Evolutionary conservation across 2,329 filamentous ascomycete species (phyloP), one percentile per base, ranked within the genome.

Genomic region (Kalaharituber pfeilii): DNA sequence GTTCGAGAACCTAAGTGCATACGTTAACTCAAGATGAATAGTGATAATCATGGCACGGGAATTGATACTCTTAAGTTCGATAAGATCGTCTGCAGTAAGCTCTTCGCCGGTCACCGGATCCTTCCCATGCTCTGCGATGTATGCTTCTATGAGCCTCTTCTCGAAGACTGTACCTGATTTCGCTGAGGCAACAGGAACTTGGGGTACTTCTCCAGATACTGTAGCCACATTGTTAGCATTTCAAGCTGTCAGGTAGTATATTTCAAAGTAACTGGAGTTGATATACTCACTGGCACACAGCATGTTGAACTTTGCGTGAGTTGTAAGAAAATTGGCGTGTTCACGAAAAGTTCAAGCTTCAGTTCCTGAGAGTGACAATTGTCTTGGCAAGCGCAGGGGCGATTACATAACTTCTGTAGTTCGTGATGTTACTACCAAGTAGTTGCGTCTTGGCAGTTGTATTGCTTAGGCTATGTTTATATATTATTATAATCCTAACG

Each of bases 131-230:
- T 96, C 86, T 61, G 84, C 78, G 66, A 98, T 87, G 68, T 95
- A 94, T 63, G 89, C 84, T 69, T 95, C 87, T 65, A 98, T 89
- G 60, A 98, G 75, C 51, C 89, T 83, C 72, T 86, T 94, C 71
- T 98, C 91, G 69, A 93, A 98, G 51, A 96, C 79, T 67, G 51
- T 59, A 29, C 86, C 88, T 66, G 86, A 93, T 73, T 95, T 94
- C 70, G 84, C 83, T 66, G 91, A 98, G 66, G 87, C 85, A 62
- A 96, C 89, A 54, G 91, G 88, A 71, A 87, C 82, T 72, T 94
- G 84, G 61, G 91, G 89, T 72, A 86, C 82, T 77, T 95, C 89
- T 72, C 91, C 91, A 59, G 91, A 98, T 70, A 98, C 89, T 94
- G 66, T 53, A 57, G 29, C 18, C 24, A 6, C 5, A 5, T 20